Evolutionary conservation across 1,139 yeast species (phyloP), one percentile per base, ranked within the genome.

Genomic region (Suhomyces bokatorum): DNA sequence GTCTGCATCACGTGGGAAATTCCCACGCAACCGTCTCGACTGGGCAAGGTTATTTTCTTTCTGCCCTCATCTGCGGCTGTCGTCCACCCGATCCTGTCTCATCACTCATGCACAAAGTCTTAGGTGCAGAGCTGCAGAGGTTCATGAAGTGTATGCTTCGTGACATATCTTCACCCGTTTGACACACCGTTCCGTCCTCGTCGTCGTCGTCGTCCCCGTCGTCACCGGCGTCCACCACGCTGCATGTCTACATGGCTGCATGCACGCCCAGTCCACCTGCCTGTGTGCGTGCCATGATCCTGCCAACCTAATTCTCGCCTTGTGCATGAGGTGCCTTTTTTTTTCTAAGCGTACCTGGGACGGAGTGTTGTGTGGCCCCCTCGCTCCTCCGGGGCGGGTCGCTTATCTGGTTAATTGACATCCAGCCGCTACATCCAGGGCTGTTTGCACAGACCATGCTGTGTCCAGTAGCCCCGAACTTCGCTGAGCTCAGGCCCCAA

Each of bases 71-170:
- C 26, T 17, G 22, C 31, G 33, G 33, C 33, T 36, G 33, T 13
- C 22, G n/a, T 32, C 33, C 20, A 34, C 17, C 36, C 36, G 28
- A 34, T 34, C 36, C 15, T 22, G 22, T 27, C 28, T 27, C 36
- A 34, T 34, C 36, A 34, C 36, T 11, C n/a, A 26, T 26, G 29
- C n/a, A 26, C n/a, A 11, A 26, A 26, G 6, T 10, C 29, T 11
- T 26, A 26, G 12, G 29, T 26, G 29, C 24, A 6, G 24, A 20
- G 24, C 24, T 26, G 29, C 29, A 26, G 24, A 5, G 24, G 8
- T 20, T 6, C n/a, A 26, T 26, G 6, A 12, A 11, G 29, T 2
- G n/a, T 26, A 26, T 26, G 29, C 29, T 26, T n/a, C 6, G 29
- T 26, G 29, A 26, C 29, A 26, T 12, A 12, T 26, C 29, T 26